Evolutionary conservation across 1,284 basidiomycete genomes (phyloP), one percentile per base, ranked within the genome.

Genomic region (Ganoderma leucocontextum): DNA sequence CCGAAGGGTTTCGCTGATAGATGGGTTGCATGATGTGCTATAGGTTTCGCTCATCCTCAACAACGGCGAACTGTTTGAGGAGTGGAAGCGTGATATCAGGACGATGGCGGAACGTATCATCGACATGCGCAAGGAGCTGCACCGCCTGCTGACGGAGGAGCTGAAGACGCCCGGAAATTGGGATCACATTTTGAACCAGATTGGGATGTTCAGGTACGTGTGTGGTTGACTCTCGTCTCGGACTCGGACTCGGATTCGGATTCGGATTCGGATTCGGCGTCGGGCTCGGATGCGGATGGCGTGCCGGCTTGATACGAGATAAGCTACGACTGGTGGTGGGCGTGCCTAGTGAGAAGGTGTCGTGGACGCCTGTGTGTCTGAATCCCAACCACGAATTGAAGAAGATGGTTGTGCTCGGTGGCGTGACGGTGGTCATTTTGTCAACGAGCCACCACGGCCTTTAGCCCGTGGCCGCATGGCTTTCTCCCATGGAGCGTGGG

Each of bases 61-160:
- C 76, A 84, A 93, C 70, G 78, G 83, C 4, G 82, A 75, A 65
- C 83, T 97, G 76, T 96, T 95, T 76, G 88, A 86, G 72, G 90
- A 95, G 77, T 98, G 97, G 97, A 91, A 95, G 78, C 81, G 82
- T 65, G 97, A 99, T 80, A 95, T 99, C 79, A 83, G 86, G 80
- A 95, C 93, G 71, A 99, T 99, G 97, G 91, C 96, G 0, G 87
- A 90, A 57, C 89, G 97, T 57, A 96, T 99, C 78, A 96, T 96
- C 74, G 87, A 88, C 67, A 98, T 98, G 90, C 90, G 97, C 53
- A 86, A 91, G 76, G 89, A 94, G 82, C 85, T 99, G 72, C 87
- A 89, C 82, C 85, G 89, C 66, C 79, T 95, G 73, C 80, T 99
- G 78, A 94, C 91, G 29, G 88, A 95, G 73, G 90, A 95, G 81